Base-by-base conservation (phyloP, 768 basidiomycete genomes). In the Sarcodon aspratus region DNA sequence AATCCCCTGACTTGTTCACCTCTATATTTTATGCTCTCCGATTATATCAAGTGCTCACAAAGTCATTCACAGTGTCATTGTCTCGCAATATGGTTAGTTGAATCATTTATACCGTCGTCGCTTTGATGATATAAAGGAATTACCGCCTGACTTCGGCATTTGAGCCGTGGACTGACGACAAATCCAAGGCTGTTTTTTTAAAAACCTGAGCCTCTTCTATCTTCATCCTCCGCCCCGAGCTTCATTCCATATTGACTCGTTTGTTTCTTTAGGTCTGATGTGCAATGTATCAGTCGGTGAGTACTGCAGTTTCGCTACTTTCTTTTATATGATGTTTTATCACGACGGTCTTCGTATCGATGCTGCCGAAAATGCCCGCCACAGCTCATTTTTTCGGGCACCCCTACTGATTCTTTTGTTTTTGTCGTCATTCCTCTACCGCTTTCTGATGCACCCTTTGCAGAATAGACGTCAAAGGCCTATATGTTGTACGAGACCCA, bases 261-360 rank as follows among this genome's bases (percentile, higher is more conserved):
- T 27, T 27, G 21, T 27, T 5, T 27, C 21, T 27, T 5, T 5
- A 27, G 9, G 11, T 31, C 6, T 31, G 35, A 13, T 4, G 37
- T 51, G n/a, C 50, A 33, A 8, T 18, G 47, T 7, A 46, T 53
- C 31, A 46, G 48, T 42, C 15, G 31, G 71, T 76, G 58, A 68
- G 71, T 69, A 45, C 50, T 36, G 21, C 21, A 27, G 21, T 3
- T 27, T 34, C 3, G 47, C 35, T 48, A 47, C 47, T 33, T 36
- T 46, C n/a, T 36, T 61, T 51, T 52, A 15, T 48, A 79, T 82
- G 82, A 85, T 86, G 83, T 64, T 76, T 67, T 72, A 79, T 80
- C 84, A 88, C 86, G 86, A 89, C 86, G 86, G 86, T 89, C 86
- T 88, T 85, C 86, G 86, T 88, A 89, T 59, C 50, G 63, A 62